A percentile compares a stretch with the other conserved stretches of the same genome.
These are phyloP conservation scores for Fusarium sp. DNA, from an alignment of 2,329 filamentous ascomycete genomes.

Conservation along the genomic window DNA sequence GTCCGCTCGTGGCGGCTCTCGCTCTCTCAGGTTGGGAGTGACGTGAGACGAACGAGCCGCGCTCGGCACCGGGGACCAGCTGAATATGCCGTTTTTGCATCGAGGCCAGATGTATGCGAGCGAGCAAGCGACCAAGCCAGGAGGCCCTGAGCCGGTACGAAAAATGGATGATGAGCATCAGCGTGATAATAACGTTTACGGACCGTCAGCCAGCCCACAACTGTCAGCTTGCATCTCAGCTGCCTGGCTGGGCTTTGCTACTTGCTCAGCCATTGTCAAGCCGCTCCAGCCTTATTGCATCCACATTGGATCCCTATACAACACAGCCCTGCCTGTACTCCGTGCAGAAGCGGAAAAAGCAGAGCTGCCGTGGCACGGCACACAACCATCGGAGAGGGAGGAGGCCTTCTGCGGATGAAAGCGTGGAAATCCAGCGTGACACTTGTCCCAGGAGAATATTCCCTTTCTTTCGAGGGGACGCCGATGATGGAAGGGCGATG, in stretches of 20 bases:
- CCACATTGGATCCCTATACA: not conserved
- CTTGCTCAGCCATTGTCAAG: constrained; percentile 20
- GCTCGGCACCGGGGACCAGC: not conserved
- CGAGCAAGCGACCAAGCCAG: not conserved
- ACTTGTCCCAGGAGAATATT: not conserved
- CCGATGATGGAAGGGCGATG: not conserved
- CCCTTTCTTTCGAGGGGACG: not conserved
- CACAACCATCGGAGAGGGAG: constrained; percentile 8
- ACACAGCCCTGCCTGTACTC: constrained; percentile 20
- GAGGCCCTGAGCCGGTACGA: not conserved
- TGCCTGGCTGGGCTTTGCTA: not conserved
- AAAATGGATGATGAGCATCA: not conserved
- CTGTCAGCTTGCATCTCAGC: constrained; percentile 23
- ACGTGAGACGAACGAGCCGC: constrained; percentile 35
- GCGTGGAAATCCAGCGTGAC: not conserved
- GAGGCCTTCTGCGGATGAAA: not conserved
- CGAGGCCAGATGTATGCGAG: not conserved
- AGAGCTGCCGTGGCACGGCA: constrained; percentile 20
- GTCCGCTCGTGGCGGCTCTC: constrained; percentile 6
- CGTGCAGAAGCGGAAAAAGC: constrained; percentile 22
- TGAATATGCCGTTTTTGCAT: not conserved
- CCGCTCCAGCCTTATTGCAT: constrained; percentile 12
- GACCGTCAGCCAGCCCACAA: constrained; percentile 10
- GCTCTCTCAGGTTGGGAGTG: constrained; percentile 13
- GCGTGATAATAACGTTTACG: constrained; percentile 16